Evolutionary conservation across 352 stramenopile genomes (phyloP).

Genomic region (Thraustochytrium sp.): DNA sequence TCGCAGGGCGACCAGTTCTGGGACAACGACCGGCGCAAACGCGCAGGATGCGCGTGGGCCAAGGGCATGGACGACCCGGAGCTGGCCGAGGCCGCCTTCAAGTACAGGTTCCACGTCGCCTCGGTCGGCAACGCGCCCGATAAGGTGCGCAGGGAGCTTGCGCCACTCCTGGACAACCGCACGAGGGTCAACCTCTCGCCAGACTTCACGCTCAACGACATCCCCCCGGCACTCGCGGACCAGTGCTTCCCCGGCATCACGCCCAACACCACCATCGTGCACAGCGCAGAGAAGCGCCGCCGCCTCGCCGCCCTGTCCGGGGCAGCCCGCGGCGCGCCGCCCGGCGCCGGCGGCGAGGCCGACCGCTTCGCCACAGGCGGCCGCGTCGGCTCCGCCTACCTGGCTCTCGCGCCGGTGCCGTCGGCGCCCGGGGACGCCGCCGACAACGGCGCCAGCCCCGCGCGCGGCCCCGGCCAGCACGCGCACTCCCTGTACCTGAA

Average conservation of each 20-base stretch:
- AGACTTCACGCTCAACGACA: not conserved
- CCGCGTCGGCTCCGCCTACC: too few species aligned
- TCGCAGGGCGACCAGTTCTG: constrained; percentile 33
- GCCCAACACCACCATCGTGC: not conserved
- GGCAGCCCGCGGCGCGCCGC: too few species aligned
- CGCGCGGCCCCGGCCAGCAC: too few species aligned
- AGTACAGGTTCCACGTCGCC: constrained; percentile 13
- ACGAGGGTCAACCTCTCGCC: not conserved
- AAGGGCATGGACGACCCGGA: not conserved
- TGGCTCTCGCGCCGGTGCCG: too few species aligned
- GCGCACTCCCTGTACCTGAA: too few species aligned
- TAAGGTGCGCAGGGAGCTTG: not conserved
- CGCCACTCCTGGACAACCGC: not conserved
- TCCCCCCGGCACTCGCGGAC: not conserved
- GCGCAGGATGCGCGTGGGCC: not conserved
- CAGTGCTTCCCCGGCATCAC: not conserved
- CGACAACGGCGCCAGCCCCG: too few species aligned
- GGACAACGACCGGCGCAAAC: constrained; percentile 3
- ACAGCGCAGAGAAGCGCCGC: not conserved
- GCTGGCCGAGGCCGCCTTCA: not conserved
- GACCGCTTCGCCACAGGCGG: too few species aligned
- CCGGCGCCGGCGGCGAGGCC: too few species aligned
- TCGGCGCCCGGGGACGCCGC: too few species aligned
- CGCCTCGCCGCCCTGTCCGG: too few species aligned
- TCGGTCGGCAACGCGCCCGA: not conserved